These are phyloP conservation scores for Davidsoniella virescens DNA, from an alignment of 2,329 filamentous ascomycete species.

Conservation along the genomic window DNA sequence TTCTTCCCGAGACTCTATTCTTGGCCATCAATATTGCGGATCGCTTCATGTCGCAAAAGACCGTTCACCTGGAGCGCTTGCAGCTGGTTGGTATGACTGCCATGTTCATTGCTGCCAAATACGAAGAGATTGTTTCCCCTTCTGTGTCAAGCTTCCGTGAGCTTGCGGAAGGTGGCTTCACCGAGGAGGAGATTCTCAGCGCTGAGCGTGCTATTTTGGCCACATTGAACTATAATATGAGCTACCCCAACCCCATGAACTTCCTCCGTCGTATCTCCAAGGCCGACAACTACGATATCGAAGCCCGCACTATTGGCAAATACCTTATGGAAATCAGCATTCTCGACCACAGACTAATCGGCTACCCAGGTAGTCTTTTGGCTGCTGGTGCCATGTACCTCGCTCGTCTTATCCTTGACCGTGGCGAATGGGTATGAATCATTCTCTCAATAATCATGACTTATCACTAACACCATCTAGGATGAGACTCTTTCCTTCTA, in stretches of 20 bases:
- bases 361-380: slow-evolving; percentile 74
- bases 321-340: slow-evolving; percentile 96
- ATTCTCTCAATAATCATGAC: neutral
- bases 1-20: slow-evolving; percentile 92
- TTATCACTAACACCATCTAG: slow-evolving; percentile 28
- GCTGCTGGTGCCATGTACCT: slow-evolving; percentile 92
- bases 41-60: slow-evolving; percentile 87
- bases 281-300: slow-evolving; percentile 97
- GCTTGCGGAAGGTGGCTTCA: slow-evolving; percentile 92
- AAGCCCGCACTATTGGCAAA: slow-evolving; percentile 91
- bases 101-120: slow-evolving; percentile 99
- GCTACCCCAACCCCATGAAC: slow-evolving; percentile 99
- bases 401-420: slow-evolving; percentile 74
- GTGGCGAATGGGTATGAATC: slow-evolving; percentile 69
- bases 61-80: slow-evolving; percentile 87
- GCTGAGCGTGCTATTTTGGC: slow-evolving; percentile 91
- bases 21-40: slow-evolving; percentile 96
- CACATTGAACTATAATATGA: slow-evolving; percentile 89
- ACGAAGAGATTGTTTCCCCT: slow-evolving; percentile 92
- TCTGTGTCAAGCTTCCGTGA: slow-evolving; percentile 95
- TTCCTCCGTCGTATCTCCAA: slow-evolving; percentile 97
- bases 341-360: slow-evolving; percentile 85
- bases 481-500: slow-evolving; percentile 80
- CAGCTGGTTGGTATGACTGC: slow-evolving; percentile 94
- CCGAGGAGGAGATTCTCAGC: slow-evolving; percentile 83